Percentiles rank a stretch among this genome's conserved stretches.
Conservation (phyloP, 1,139 yeast species). For the Suhomyces anneliseae region DNA sequence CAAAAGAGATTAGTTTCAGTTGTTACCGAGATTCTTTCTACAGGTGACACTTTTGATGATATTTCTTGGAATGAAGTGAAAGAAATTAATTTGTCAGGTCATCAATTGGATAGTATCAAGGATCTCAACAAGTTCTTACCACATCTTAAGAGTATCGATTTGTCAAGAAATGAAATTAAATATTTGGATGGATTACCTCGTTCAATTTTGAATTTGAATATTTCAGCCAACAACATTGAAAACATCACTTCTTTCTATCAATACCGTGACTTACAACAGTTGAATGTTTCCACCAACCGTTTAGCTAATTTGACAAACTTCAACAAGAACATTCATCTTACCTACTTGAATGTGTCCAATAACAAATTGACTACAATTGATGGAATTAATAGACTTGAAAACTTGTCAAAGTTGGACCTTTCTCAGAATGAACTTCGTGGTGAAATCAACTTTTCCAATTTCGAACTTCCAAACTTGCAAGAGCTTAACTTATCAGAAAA, state of each 20-base stretch:
- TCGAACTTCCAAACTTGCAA: constrained; percentile 41
- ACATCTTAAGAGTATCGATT: constrained; percentile 35
- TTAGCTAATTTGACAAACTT: constrained; percentile 36
- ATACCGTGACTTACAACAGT: constrained; percentile 42
- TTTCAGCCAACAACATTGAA: constrained; percentile 40
- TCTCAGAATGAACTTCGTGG: constrained; percentile 46
- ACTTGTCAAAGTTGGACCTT: constrained; percentile 42
- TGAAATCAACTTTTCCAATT: constrained; percentile 35
- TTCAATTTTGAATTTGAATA: constrained; percentile 34
- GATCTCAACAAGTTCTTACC: constrained; percentile 50
- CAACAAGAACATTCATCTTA: constrained; percentile 37
- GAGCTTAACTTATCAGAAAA: constrained; percentile 49
- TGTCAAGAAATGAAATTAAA: constrained; percentile 43
- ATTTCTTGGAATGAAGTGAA: constrained; percentile 45
- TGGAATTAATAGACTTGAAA: constrained; percentile 41
- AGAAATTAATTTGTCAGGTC: constrained; percentile 35
- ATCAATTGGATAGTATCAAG: constrained; percentile 39
- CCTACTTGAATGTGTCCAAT: constrained; percentile 31
- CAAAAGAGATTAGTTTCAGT: constrained; percentile 46
- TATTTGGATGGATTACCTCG: constrained; percentile 51
- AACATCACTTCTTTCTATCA: constrained; percentile 43
- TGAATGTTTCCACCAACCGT: constrained; percentile 41
- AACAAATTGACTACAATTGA: constrained; percentile 35
- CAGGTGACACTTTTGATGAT: constrained; percentile 20
- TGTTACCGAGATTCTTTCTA: constrained; percentile 45